These are phyloP conservation scores for Ophiorrhiza pumila DNA, from an alignment of 257 asterid genomes.

Conservation along the genomic window DNA sequence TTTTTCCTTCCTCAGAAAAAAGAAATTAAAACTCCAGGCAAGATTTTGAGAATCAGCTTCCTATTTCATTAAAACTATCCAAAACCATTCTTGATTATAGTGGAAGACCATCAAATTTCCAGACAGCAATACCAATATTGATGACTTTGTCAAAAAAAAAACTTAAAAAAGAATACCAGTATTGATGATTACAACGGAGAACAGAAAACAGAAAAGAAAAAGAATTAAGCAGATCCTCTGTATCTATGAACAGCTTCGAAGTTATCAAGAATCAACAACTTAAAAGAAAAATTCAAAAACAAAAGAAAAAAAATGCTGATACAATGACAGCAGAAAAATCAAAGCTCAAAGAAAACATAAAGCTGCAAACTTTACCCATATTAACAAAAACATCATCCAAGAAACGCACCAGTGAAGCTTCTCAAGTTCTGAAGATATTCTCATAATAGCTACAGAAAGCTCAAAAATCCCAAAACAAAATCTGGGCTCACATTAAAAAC, in stretches of 20 bases:
- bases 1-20: not conserved
- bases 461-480: not conserved
- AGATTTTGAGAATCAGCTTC: not conserved
- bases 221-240: not conserved
- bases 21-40: not conserved
- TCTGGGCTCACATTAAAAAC: not conserved
- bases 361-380: not conserved
- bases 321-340: not conserved
- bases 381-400: not conserved
- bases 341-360: not conserved
- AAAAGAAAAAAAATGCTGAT: not conserved
- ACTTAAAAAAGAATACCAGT: not conserved
- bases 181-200: not conserved
- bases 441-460: not conserved
- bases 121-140: not conserved
- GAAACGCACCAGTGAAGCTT: constrained; percentile 40
- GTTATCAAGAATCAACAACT: not conserved
- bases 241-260: not conserved
- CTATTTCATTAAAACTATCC: not conserved
- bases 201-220: not conserved
- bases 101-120: not conserved
- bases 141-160: not conserved
- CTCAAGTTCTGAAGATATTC: constrained; percentile 11
- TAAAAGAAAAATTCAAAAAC: not conserved
- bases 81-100: not conserved